Conservation (phyloP, 768 basidiomycete species). For the Clavaria fumosa region DNA sequence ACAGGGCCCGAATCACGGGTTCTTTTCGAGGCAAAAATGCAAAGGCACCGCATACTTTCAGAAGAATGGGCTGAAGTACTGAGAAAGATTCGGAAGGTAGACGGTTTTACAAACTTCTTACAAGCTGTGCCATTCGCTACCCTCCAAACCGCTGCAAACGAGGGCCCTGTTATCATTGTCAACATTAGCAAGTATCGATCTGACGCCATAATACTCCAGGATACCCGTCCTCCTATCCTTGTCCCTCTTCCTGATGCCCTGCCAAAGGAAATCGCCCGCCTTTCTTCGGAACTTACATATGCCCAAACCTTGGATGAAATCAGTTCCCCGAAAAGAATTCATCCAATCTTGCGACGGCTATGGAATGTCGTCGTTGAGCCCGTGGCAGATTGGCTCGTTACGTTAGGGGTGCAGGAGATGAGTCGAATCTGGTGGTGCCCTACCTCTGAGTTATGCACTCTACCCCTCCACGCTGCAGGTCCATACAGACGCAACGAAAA, state of each 20-base stretch:
- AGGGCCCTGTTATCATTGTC: conserved; percentile 9
- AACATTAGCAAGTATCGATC: conserved; percentile 5
- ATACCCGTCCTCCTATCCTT: conserved; percentile 3
- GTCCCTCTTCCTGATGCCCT: conserved; percentile 11
- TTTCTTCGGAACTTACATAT: conserved; percentile 1
- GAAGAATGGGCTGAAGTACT: conserved; percentile 11
- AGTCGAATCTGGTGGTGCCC: conserved; percentile 9
- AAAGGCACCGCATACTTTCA: conserved; percentile 9
- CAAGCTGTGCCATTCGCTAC: neutral
- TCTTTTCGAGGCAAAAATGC: neutral
- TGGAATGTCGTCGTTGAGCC: neutral
- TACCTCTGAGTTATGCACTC: conserved; percentile 1
- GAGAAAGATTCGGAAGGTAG: conserved; percentile 8
- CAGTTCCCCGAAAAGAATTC: neutral
- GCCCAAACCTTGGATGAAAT: neutral
- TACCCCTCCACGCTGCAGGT: conserved; percentile 11
- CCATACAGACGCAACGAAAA: conserved; percentile 2
- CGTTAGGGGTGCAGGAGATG: neutral
- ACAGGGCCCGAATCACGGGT: neutral
- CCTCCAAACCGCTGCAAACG: conserved; percentile 6
- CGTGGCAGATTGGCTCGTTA: neutral
- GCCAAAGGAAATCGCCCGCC: neutral
- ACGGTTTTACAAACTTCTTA: conserved; percentile 9
- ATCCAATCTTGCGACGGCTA: conserved; percentile 1
- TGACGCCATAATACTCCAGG: conserved; percentile 8